These are phyloP conservation scores for Erucastrum elatum DNA, from an alignment of 345 rosid species.

Conservation along the genomic window DNA sequence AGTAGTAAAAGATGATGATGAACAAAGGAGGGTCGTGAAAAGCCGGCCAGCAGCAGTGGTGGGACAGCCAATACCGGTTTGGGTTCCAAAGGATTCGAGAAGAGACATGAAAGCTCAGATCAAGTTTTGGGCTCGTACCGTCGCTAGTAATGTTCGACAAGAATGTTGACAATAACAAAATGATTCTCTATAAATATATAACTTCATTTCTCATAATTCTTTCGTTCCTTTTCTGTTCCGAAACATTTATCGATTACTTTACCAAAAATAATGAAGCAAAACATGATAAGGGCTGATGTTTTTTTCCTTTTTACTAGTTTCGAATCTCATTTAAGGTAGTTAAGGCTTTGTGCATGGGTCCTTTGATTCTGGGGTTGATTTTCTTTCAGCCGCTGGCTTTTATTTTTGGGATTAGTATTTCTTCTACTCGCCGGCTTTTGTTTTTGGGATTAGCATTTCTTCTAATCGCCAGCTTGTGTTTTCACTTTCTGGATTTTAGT, in stretches of 20 bases:
- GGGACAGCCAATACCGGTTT: slow-evolving; percentile 46
- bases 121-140: slow-evolving; percentile 78
- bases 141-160: slow-evolving; percentile 63
- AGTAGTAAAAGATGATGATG: slow-evolving; percentile 32
- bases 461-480: too few relatives aligned
- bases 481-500: too few relatives aligned
- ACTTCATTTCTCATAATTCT: slow-evolving; percentile 24
- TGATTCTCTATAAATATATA: slow-evolving; percentile 1
- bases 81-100: slow-evolving; percentile 43
- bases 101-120: slow-evolving; percentile 63
- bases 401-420: too few relatives aligned
- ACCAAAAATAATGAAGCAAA: neutral
- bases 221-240: neutral
- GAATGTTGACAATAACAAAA: slow-evolving; percentile 39
- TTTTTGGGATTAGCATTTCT: too few relatives aligned
- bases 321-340: too few relatives aligned
- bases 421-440: too few relatives aligned
- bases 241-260: slow-evolving; percentile 8
- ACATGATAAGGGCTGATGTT: neutral
- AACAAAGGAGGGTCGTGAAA: slow-evolving; percentile 24
- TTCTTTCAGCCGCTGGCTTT: too few relatives aligned
- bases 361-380: too few relatives aligned
- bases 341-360: too few relatives aligned
- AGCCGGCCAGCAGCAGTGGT: slow-evolving; percentile 47
- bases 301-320: too few relatives aligned